These are phyloP conservation scores for Medicago ruthenica DNA, from an alignment of 306 rosid genomes.

Conservation along the genomic window DNA sequence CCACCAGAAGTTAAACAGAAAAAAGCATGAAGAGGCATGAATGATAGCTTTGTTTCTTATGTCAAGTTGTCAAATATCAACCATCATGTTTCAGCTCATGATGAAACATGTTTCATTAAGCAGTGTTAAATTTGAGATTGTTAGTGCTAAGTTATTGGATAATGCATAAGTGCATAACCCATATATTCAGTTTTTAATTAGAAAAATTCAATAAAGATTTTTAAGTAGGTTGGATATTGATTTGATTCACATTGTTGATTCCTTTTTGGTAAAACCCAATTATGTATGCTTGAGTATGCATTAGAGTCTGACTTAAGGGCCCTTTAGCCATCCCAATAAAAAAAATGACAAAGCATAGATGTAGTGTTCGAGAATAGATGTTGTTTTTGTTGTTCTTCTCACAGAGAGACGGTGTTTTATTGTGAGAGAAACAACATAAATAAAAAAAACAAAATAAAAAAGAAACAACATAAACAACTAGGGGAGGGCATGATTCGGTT, in stretches of 20 bases:
- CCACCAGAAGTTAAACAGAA: constrained; percentile 56
- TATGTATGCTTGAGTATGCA: neutral
- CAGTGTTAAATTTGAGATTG: neutral
- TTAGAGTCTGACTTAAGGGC: neutral
- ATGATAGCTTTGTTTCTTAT: constrained; percentile 11
- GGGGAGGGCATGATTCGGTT: too few species aligned
- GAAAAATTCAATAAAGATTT: constrained; percentile 8
- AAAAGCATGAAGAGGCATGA: constrained; percentile 54
- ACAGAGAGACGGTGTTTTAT: too few species aligned
- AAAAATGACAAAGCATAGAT: too few species aligned
- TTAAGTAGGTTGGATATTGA: neutral
- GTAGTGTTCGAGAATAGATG: too few species aligned
- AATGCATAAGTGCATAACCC: neutral
- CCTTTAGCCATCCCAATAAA: too few species aligned
- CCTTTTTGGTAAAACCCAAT: neutral
- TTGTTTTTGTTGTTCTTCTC: too few species aligned
- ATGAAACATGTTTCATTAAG: neutral
- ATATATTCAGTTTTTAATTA: neutral
- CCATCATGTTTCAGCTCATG: constrained; percentile 22
- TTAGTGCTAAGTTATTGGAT: constrained; percentile 2
- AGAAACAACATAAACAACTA: too few species aligned
- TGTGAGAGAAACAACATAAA: too few species aligned
- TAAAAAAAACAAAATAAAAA: too few species aligned
- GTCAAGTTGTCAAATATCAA: constrained; percentile 3
- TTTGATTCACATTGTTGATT: constrained; percentile 9